Evolutionary conservation across 2,329 filamentous ascomycete genomes (phyloP).

Genomic region (Sarocladium oryzae): DNA sequence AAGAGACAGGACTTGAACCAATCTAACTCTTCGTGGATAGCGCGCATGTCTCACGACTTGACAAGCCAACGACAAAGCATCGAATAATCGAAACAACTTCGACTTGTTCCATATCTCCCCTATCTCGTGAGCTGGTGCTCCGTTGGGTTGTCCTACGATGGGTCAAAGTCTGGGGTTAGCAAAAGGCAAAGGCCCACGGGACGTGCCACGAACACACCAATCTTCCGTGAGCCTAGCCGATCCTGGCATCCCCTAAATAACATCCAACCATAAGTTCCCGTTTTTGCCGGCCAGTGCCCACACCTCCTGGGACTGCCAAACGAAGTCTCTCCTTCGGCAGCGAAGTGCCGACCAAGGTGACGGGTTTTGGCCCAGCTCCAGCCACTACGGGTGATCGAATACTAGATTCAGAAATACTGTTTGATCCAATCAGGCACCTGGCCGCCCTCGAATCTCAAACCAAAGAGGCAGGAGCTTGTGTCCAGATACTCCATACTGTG

Average conservation of each 20-base stretch:
- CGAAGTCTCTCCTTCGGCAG: neutral
- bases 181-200: no score
- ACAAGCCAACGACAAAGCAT: no score
- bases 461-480: neutral
- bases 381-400: neutral
- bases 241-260: neutral
- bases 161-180: no score
- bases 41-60: no score
- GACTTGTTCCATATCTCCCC: no score
- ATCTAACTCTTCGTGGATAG: no score
- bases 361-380: neutral
- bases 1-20: no score
- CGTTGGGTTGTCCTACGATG: no score
- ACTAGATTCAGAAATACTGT: neutral
- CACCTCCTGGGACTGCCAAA: neutral
- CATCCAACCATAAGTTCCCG: constrained; percentile 6
- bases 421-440: neutral
- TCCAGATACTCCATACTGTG: no score
- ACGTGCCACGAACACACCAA: neutral
- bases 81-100: no score
- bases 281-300: neutral
- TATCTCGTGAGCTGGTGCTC: no score
- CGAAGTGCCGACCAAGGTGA: neutral
- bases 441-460: neutral
- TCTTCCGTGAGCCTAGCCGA: neutral